phyloP scores from a whole-genome alignment of 2,329 filamentous ascomycete genomes.

The Beauveria australis region DNA sequence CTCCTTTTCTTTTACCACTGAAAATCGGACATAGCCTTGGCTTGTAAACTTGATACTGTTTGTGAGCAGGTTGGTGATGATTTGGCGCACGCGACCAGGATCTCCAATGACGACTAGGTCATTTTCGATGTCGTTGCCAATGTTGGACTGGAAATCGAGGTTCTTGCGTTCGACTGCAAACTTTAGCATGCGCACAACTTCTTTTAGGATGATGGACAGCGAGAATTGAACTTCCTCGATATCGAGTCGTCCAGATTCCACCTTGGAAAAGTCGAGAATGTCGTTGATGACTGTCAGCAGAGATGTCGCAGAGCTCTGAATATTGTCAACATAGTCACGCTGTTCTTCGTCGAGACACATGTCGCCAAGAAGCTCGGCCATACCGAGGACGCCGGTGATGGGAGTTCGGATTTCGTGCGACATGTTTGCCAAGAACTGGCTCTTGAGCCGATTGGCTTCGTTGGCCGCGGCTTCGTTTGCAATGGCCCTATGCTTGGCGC shows the following conservation, averaged over 20 bases:
- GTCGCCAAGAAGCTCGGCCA: slow-evolving; percentile 66
- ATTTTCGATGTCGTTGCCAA: slow-evolving; percentile 52
- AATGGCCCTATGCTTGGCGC: slow-evolving; percentile 61
- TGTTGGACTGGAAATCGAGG: slow-evolving; percentile 60
- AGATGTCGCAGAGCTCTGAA: slow-evolving; percentile 71
- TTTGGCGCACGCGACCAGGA: slow-evolving; percentile 74
- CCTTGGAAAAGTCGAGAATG: slow-evolving; percentile 83
- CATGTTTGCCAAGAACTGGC: slow-evolving; percentile 73
- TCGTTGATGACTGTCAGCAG: slow-evolving; percentile 85
- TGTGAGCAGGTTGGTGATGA: slow-evolving; percentile 70
- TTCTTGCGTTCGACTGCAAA: slow-evolving; percentile 78
- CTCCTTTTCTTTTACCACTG: slow-evolving; percentile 55
- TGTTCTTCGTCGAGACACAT: slow-evolving; percentile 63
- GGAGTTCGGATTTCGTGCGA: slow-evolving; percentile 73
- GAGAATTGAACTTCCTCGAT: slow-evolving; percentile 78
- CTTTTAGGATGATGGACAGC: slow-evolving; percentile 62
- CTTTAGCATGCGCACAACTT: slow-evolving; percentile 79
- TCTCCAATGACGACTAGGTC: slow-evolving; percentile 80
- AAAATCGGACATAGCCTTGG: slow-evolving; percentile 59
- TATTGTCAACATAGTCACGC: slow-evolving; percentile 66
- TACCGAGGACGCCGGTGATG: slow-evolving; percentile 72
- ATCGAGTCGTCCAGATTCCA: slow-evolving; percentile 68
- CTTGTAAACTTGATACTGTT: slow-evolving; percentile 71
- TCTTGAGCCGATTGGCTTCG: slow-evolving; percentile 72
- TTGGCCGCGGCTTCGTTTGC: slow-evolving; percentile 73